These are phyloP conservation scores for Nymphaea colorata DNA, from an alignment of 164 flowering plant genomes.

Conservation along the genomic window DNA sequence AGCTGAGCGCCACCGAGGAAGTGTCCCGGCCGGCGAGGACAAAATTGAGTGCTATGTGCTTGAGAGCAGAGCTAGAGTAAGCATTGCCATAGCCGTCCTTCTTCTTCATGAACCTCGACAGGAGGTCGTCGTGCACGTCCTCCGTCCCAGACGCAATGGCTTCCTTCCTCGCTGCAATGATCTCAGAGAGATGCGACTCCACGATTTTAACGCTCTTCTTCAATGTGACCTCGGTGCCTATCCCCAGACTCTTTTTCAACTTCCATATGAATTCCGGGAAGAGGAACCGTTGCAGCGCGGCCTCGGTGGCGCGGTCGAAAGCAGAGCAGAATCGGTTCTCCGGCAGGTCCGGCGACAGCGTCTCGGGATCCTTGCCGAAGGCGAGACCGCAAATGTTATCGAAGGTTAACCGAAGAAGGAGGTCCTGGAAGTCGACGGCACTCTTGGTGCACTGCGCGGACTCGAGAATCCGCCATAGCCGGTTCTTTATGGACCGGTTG, in stretches of 20 bases:
- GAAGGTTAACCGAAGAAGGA: slow-evolving; percentile 65
- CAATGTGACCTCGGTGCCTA: slow-evolving; percentile 44
- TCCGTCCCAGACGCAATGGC: not conserved
- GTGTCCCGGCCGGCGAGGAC: slow-evolving; percentile 92
- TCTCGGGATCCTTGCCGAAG: slow-evolving; percentile 79
- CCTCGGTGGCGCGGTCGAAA: slow-evolving; percentile 77
- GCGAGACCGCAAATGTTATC: slow-evolving; percentile 90
- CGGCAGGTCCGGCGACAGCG: slow-evolving; percentile 50
- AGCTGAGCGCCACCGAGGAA: slow-evolving; percentile 80
- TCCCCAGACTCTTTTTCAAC: slow-evolving; percentile 35
- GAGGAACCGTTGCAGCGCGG: slow-evolving; percentile 57
- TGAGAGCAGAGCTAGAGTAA: slow-evolving; percentile 40
- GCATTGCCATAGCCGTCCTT: slow-evolving; percentile 40
- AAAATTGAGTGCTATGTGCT: slow-evolving; percentile 74
- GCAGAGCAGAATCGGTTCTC: slow-evolving; percentile 63
- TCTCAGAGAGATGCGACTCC: slow-evolving; percentile 54
- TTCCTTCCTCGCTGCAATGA: slow-evolving; percentile 39
- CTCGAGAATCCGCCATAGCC: slow-evolving; percentile 59
- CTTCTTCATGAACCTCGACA: slow-evolving; percentile 73
- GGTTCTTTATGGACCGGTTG: slow-evolving; percentile 52
- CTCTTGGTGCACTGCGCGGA: slow-evolving; percentile 21
- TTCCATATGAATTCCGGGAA: slow-evolving; percentile 68
- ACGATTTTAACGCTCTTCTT: slow-evolving; percentile 41
- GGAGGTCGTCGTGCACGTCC: slow-evolving; percentile 48
- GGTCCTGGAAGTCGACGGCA: slow-evolving; percentile 67